Evolutionary conservation across 139 green algal species (phyloP).

Genomic region (Ettlia oleoabundans): DNA sequence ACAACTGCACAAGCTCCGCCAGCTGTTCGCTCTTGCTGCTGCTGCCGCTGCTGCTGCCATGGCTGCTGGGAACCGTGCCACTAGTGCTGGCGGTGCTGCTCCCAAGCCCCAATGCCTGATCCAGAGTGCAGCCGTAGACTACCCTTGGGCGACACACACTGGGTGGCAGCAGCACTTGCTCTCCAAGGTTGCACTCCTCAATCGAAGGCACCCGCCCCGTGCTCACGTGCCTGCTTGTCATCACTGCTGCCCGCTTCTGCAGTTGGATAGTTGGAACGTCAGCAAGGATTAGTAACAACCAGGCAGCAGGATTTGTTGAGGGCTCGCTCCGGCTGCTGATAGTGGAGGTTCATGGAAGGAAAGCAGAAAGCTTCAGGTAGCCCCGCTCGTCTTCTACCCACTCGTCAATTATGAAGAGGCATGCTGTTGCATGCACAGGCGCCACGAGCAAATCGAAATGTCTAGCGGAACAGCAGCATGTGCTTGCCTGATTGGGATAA

Average conservation of each 20-base stretch:
- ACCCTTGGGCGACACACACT: constrained; percentile 34
- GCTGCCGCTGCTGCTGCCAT: not conserved
- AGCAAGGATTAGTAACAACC: too few relatives aligned
- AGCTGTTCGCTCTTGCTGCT: not conserved
- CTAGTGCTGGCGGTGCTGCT: not conserved
- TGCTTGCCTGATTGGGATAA: constrained; percentile 55
- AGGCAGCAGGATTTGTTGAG: too few relatives aligned
- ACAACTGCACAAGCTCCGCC: constrained; percentile 46
- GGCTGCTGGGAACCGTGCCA: not conserved
- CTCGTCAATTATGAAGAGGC: too few relatives aligned
- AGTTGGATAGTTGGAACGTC: too few relatives aligned
- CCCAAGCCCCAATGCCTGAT: constrained; percentile 35
- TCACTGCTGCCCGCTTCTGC: constrained; percentile 28
- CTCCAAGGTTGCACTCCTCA: constrained; percentile 40
- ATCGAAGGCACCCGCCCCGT: constrained; percentile 41
- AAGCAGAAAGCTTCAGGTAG: too few relatives aligned
- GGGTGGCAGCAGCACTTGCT: constrained; percentile 52
- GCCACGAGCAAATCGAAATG: not conserved
- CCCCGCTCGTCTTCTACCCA: too few relatives aligned
- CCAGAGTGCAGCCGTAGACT: constrained; percentile 45
- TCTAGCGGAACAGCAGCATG: not conserved
- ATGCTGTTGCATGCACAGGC: not conserved
- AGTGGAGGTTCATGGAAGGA: too few relatives aligned
- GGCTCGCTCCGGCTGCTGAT: too few relatives aligned
- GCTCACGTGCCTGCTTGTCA: constrained; percentile 43